Conservation (phyloP, 2,329 filamentous ascomycete genomes). For the Botrytis paeoniae region DNA sequence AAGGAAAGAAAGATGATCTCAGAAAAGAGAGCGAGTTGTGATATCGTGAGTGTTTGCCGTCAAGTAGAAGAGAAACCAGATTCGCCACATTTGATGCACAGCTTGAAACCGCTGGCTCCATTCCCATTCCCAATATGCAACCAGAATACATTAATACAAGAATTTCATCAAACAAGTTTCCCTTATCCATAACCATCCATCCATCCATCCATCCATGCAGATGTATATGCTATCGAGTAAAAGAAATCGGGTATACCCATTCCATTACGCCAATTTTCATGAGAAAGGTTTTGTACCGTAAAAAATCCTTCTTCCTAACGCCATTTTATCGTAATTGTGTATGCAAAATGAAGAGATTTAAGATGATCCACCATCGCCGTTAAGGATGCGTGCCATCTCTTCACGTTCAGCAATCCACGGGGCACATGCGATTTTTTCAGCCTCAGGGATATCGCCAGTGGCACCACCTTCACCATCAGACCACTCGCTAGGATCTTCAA, state of each 20-base stretch:
- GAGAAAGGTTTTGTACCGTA: constrained; percentile 1
- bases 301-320: constrained; percentile 2
- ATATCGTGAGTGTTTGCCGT: constrained; percentile 1
- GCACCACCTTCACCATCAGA: constrained; percentile 62
- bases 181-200: neutral
- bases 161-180: constrained; percentile 12
- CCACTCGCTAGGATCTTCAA: constrained; percentile 52
- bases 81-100: neutral
- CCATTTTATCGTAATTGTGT: neutral
- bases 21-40: neutral
- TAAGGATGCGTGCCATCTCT: constrained; percentile 13
- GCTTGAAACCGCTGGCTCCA: neutral
- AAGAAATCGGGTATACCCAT: constrained; percentile 16
- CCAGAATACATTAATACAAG: neutral
- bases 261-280: constrained; percentile 7
- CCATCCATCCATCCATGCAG: neutral
- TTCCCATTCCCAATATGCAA: neutral
- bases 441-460: constrained; percentile 48
- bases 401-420: constrained; percentile 4
- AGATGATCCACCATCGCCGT: neutral
- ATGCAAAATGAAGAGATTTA: neutral
- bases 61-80: neutral
- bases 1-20: constrained; percentile 11
- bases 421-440: constrained; percentile 26
- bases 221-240: constrained; percentile 4